Percentiles rank a stretch among this genome's conserved stretches.
Conservation (phyloP, 495 filamentous ascomycete genomes). For the Sordaria brevicollis region DNA sequence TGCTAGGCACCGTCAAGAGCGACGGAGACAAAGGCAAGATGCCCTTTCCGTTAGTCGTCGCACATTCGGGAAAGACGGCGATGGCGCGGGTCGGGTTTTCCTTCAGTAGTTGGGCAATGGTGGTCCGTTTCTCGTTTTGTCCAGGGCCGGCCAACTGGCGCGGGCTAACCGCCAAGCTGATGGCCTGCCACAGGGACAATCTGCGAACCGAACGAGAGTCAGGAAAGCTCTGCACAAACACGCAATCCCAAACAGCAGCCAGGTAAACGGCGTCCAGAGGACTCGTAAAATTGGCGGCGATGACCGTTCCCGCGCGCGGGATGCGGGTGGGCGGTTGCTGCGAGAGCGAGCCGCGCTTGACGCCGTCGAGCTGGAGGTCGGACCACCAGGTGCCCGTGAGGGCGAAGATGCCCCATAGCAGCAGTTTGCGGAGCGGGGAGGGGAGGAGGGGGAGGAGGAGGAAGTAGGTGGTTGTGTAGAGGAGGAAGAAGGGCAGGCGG, state of each 20-base stretch:
- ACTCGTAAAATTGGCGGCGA: constrained; percentile 82
- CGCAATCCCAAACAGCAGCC: constrained; percentile 90
- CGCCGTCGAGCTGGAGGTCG: constrained; percentile 90
- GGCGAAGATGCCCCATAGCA: constrained; percentile 75
- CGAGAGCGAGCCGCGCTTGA: constrained; percentile 65
- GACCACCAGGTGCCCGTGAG: constrained; percentile 96
- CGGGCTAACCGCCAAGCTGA: constrained; percentile 59
- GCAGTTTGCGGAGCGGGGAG: constrained; percentile 63
- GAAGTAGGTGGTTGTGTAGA: constrained; percentile 61
- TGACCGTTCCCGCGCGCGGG: constrained; percentile 64
- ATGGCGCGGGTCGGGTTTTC: constrained; percentile 64
- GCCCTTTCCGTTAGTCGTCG: constrained; percentile 86
- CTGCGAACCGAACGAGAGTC: constrained; percentile 58
- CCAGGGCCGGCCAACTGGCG: constrained; percentile 41
- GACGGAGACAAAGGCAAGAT: constrained; percentile 73
- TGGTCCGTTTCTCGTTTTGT: constrained; percentile 39
- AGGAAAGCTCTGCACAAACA: constrained; percentile 82
- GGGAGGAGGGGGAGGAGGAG: constrained; percentile 75
- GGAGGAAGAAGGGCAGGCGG: constrained; percentile 69
- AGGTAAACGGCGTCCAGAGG: constrained; percentile 92
- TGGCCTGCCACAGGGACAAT: constrained; percentile 64
- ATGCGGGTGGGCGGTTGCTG: constrained; percentile 55
- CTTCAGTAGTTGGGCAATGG: constrained; percentile 49
- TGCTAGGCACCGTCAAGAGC: constrained; percentile 51
- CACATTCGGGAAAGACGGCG: constrained; percentile 85